phyloP scores from a whole-genome alignment of 1,284 basidiomycete species.

The Ustilago vetiveriae region DNA sequence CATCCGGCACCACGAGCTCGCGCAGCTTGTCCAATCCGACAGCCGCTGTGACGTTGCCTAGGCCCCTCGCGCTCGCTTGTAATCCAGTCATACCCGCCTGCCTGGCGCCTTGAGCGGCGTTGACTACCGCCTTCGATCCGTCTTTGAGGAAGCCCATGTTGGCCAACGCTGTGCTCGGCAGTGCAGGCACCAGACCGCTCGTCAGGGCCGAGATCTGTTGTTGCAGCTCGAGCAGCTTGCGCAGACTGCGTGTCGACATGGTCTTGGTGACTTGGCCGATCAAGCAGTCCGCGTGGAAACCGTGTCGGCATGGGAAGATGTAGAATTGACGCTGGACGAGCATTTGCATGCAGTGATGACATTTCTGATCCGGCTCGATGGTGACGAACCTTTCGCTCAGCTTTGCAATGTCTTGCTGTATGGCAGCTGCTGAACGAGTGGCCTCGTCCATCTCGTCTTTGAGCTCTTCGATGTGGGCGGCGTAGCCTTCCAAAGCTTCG shows the following conservation, averaged over 20 bases:
- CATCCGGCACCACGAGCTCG: constrained; percentile 62
- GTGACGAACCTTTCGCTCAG: constrained; percentile 92
- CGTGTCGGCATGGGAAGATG: constrained; percentile 96
- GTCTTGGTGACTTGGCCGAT: constrained; percentile 62
- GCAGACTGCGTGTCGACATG: constrained; percentile 56
- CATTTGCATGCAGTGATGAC: constrained; percentile 79
- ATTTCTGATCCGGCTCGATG: constrained; percentile 86
- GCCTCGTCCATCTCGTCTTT: constrained; percentile 97
- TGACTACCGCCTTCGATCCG: constrained; percentile 29
- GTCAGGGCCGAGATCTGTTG: constrained; percentile 44
- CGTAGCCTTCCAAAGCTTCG: constrained; percentile 91
- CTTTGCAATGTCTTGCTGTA: constrained; percentile 87
- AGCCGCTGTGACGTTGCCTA: constrained; percentile 36
- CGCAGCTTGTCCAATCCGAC: constrained; percentile 58
- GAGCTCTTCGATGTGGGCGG: constrained; percentile 86
- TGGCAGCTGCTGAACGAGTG: constrained; percentile 87
- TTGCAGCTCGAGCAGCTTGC: constrained; percentile 62
- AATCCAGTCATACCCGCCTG: constrained; percentile 28
- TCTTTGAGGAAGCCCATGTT: constrained; percentile 43
- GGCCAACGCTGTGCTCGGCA: constrained; percentile 31
- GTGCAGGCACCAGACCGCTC: constrained; percentile 34
- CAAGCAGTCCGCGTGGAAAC: constrained; percentile 70
- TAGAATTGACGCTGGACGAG: constrained; percentile 92
- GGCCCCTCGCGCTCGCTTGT: constrained; percentile 32
- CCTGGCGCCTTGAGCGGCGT: constrained; percentile 26